phyloP scores from a whole-genome alignment of 169 alveolate genomes.

The Amoebophrya sp. region DNA sequence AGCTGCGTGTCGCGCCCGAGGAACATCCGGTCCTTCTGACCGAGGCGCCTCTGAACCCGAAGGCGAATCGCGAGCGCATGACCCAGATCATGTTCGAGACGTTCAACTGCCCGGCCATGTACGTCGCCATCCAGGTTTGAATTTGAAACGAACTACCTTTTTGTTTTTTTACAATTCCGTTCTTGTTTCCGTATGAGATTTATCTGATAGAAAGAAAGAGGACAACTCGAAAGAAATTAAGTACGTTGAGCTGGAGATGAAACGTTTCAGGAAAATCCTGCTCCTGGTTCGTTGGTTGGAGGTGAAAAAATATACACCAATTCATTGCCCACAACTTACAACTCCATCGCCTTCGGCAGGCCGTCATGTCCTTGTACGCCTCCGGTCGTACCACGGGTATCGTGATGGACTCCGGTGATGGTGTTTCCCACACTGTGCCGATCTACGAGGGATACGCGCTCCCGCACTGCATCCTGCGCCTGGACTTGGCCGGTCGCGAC shows the following conservation, averaged over 20 bases:
- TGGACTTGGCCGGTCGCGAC: conserved; percentile 96
- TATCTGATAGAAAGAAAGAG: too few species aligned
- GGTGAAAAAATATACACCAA: too few species aligned
- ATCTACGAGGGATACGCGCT: conserved; percentile 99
- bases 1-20: conserved; percentile 85
- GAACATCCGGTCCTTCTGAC: conserved; percentile 88
- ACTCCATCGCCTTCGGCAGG: too few species aligned
- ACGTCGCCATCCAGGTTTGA: conserved; percentile 87
- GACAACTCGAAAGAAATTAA: too few species aligned
- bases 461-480: conserved; percentile 88
- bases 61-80: conserved; percentile 89
- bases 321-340: too few species aligned
- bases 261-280: too few species aligned
- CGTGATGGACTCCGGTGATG: conserved; percentile 97
- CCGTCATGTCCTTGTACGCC: conserved; percentile 92
- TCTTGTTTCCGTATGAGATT: too few species aligned
- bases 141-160: too few species aligned
- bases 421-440: conserved; percentile 96
- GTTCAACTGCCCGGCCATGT: conserved; percentile 96
- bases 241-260: too few species aligned
- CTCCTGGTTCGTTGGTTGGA: too few species aligned
- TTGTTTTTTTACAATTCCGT: too few species aligned
- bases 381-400: conserved; percentile 96
- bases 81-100: conserved; percentile 92
- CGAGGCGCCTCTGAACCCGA: conserved; percentile 93